Percentiles rank a stretch among this genome's conserved stretches.
Evolutionary conservation across 1,284 basidiomycete genomes (phyloP).

Genomic region (Cutaneotrichosporon mucoides): DNA sequence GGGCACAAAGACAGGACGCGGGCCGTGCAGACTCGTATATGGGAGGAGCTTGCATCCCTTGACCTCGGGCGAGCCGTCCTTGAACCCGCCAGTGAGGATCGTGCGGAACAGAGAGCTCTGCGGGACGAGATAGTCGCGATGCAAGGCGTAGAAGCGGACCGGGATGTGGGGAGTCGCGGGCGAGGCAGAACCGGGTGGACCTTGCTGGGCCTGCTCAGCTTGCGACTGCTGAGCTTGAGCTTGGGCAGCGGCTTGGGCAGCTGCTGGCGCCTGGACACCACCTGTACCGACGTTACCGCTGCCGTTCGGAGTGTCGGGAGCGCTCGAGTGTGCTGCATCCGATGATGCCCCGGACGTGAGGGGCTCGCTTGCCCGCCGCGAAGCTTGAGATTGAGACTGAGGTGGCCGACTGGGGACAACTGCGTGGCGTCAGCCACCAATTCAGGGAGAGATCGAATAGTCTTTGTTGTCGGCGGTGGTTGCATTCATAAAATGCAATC

Average conservation of each 20-base stretch:
- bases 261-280: too few species aligned
- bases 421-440: conserved; percentile 5
- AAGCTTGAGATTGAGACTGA: background rate
- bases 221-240: too few species aligned
- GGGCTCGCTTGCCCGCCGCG: background rate
- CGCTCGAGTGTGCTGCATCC: too few species aligned
- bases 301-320: too few species aligned
- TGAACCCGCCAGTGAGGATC: conserved; percentile 26
- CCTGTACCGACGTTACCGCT: too few species aligned
- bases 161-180: background rate
- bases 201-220: too few species aligned
- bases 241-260: too few species aligned
- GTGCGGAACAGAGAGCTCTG: conserved; percentile 44
- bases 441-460: background rate
- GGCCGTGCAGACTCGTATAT: conserved; percentile 7
- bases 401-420: conserved; percentile 2
- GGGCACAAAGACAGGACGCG: conserved; percentile 34
- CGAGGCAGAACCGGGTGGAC: too few species aligned
- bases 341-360: background rate
- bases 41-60: conserved; percentile 13
- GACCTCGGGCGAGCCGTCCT: conserved; percentile 10
- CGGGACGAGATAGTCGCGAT: conserved; percentile 45
- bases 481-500: background rate
- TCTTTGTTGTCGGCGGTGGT: background rate
- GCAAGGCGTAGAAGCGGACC: conserved; percentile 30